Evolutionary conservation across 352 stramenopile species (phyloP).

Genomic region (Phytophthora pseudosyringae): DNA sequence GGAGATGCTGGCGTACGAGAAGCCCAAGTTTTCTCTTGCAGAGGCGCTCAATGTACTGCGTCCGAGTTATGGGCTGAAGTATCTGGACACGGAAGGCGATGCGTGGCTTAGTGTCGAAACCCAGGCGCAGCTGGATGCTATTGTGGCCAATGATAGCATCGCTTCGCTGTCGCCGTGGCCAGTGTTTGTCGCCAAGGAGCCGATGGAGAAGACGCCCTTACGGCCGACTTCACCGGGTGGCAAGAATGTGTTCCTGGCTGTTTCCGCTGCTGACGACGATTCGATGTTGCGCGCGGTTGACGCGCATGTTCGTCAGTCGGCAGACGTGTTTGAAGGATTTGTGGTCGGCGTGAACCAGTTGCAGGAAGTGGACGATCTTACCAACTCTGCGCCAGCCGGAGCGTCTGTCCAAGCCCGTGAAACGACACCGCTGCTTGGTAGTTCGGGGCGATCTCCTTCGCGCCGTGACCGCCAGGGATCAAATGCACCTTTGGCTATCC

Average conservation of each 20-base stretch:
- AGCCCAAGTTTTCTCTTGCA: constrained; percentile 84
- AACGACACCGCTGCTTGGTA: constrained; percentile 62
- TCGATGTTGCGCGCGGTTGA: constrained; percentile 74
- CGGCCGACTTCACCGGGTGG: constrained; percentile 28
- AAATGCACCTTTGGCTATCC: constrained; percentile 45
- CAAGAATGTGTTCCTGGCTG: constrained; percentile 82
- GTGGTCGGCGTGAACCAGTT: constrained; percentile 85
- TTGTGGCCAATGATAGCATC: constrained; percentile 64
- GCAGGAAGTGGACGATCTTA: constrained; percentile 43
- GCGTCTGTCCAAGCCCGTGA: constrained; percentile 45
- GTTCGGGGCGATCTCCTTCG: constrained; percentile 27
- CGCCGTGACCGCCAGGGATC: constrained; percentile 25
- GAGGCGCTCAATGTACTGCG: constrained; percentile 85
- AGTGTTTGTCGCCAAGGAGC: constrained; percentile 80
- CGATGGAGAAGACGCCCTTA: constrained; percentile 18
- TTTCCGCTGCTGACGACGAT: constrained; percentile 80
- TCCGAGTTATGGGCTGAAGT: constrained; percentile 80
- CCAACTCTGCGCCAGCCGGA: not conserved
- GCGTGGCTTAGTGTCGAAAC: constrained; percentile 86
- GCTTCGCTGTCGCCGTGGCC: constrained; percentile 73
- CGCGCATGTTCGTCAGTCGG: constrained; percentile 48
- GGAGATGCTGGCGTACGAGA: constrained; percentile 86
- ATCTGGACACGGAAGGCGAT: constrained; percentile 63
- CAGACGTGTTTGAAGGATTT: constrained; percentile 80
- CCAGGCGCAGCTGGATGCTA: constrained; percentile 65